Conservation (phyloP, 78 protist species). For the Parvularia atlantis region DNA sequence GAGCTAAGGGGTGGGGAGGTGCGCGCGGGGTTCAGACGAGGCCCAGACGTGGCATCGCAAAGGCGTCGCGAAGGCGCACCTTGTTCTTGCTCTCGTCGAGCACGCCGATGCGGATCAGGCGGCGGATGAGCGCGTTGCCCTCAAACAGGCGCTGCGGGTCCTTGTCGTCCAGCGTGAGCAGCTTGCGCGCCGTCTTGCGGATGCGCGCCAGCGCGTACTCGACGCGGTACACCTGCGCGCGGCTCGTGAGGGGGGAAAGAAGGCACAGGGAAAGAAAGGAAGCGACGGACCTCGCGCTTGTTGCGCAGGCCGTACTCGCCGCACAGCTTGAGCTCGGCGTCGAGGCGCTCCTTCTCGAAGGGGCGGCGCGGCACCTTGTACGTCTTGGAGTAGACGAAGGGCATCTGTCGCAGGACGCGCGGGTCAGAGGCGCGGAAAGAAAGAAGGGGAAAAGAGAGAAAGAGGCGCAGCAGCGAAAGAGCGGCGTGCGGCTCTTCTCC, state of each 20-base stretch:
- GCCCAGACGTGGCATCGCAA: background rate
- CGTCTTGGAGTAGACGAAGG: constrained; percentile 69
- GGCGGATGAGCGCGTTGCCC: constrained; percentile 95
- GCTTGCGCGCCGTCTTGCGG: constrained; percentile 92
- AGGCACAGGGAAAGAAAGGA: too few relatives aligned
- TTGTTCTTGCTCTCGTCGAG: constrained; percentile 80
- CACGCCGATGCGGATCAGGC: constrained; percentile 88
- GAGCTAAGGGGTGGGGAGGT: too few relatives aligned
- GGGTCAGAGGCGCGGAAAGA: too few relatives aligned
- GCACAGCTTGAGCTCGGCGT: constrained; percentile 85
- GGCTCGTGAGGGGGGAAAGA: background rate
- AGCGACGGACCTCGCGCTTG: constrained; percentile 93
- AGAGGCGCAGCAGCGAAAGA: too few relatives aligned
- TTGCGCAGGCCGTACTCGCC: constrained; percentile 96
- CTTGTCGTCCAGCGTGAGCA: constrained; percentile 93
- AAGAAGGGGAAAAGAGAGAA: too few relatives aligned
- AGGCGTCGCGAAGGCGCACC: too few relatives aligned
- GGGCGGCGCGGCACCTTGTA: constrained; percentile 94
- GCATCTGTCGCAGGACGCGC: too few relatives aligned
- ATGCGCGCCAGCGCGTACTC: constrained; percentile 89
- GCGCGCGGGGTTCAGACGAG: background rate
- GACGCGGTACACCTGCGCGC: constrained; percentile 73
- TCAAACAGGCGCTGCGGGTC: constrained; percentile 63
- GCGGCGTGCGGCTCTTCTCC: too few relatives aligned
- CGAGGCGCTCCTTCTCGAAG: constrained; percentile 98